phyloP scores from a whole-genome alignment of 257 asterid genomes.

The Osmanthus fragrans region DNA sequence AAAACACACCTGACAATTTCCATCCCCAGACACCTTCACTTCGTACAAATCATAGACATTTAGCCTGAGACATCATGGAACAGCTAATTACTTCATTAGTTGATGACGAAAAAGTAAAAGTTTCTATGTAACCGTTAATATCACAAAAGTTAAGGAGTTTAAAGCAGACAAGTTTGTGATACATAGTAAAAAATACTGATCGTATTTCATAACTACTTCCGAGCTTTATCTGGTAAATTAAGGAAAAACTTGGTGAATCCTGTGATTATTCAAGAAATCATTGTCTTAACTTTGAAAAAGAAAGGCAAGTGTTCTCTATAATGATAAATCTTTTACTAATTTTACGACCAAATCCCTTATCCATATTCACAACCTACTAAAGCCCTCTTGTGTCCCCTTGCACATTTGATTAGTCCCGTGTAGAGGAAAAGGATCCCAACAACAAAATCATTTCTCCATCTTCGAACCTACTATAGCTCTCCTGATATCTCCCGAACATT shows the following conservation, averaged over 20 bases:
- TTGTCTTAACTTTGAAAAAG: neutral
- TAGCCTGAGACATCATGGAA: conserved; percentile 39
- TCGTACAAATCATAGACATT: conserved; percentile 55
- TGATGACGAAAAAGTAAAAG: conserved; percentile 12
- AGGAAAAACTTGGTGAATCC: neutral
- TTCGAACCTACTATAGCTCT: neutral
- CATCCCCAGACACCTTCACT: conserved; percentile 67
- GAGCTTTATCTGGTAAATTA: neutral
- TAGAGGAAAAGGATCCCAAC: neutral
- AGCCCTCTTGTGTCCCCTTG: neutral
- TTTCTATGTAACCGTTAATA: neutral
- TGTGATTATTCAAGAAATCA: neutral
- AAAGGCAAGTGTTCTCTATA: neutral
- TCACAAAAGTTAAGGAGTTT: neutral
- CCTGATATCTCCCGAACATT: neutral
- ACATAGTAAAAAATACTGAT: too few species aligned
- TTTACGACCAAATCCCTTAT: neutral
- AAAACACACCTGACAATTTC: conserved; percentile 65
- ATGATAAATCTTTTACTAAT: neutral
- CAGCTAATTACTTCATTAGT: conserved; percentile 7
- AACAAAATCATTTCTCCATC: neutral
- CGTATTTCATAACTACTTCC: neutral
- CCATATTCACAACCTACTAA: neutral
- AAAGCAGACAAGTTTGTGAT: too few species aligned
- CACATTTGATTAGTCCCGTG: neutral